Conservation (phyloP, 345 rosid species). For the Noccaea caerulescens region DNA sequence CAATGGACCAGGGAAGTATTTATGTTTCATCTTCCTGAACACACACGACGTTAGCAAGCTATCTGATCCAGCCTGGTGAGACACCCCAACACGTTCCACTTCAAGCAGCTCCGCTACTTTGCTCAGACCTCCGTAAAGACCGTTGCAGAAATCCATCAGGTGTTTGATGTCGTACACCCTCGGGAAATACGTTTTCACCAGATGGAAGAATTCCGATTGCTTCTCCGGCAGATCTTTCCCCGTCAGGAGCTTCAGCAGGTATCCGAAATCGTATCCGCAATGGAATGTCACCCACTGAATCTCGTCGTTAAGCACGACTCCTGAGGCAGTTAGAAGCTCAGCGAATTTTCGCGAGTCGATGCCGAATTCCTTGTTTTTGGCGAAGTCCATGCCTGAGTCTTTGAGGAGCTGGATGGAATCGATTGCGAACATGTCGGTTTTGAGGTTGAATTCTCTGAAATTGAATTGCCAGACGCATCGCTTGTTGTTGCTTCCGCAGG, state of each 20-base stretch:
- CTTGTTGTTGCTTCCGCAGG: constrained; percentile 63
- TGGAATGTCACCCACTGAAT: constrained; percentile 92
- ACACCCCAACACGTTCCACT: constrained; percentile 73
- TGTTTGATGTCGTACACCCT: constrained; percentile 72
- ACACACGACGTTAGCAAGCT: constrained; percentile 78
- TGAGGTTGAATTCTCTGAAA: constrained; percentile 66
- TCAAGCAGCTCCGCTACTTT: constrained; percentile 66
- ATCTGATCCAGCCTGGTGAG: constrained; percentile 92
- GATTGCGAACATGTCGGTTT: constrained; percentile 59
- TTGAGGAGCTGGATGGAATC: constrained; percentile 70
- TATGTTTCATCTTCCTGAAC: constrained; percentile 73
- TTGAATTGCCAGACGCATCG: constrained; percentile 88
- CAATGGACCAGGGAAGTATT: constrained; percentile 60
- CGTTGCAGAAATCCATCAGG: constrained; percentile 68
- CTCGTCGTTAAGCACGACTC: constrained; percentile 68
- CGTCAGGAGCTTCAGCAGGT: constrained; percentile 71
- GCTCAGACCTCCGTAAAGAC: constrained; percentile 74
- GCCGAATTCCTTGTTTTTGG: constrained; percentile 58
- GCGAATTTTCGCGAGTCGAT: constrained; percentile 60
- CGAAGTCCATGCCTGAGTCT: constrained; percentile 71
- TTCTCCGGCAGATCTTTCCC: constrained; percentile 62
- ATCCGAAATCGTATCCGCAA: constrained; percentile 87
- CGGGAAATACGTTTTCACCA: constrained; percentile 66
- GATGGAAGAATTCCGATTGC: constrained; percentile 55
- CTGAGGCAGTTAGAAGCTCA: constrained; percentile 72